Conservation (phyloP, 441 rosid genomes). For the Sinapis alba region DNA sequence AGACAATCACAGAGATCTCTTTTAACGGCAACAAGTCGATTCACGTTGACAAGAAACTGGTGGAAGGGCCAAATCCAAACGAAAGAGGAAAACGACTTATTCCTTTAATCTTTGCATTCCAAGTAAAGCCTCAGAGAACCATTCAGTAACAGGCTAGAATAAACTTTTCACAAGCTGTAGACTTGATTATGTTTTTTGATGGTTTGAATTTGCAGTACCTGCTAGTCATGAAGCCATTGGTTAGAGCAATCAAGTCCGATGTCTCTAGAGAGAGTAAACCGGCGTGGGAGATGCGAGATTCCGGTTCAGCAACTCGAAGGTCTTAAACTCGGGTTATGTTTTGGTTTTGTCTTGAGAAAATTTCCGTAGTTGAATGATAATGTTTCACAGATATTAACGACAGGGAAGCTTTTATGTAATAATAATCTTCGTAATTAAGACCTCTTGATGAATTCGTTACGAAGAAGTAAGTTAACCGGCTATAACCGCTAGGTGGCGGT, state of each 20-base stretch:
- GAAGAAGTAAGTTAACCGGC: background rate
- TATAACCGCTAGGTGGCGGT: background rate
- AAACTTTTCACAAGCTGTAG: background rate
- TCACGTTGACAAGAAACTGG: conserved; percentile 52
- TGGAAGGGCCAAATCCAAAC: conserved; percentile 58
- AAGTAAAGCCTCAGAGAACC: conserved; percentile 42
- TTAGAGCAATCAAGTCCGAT: conserved; percentile 50
- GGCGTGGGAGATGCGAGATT: conserved; percentile 52
- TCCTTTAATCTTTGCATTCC: conserved; percentile 49
- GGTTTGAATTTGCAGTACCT: conserved; percentile 38
- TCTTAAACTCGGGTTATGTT: conserved; percentile 25
- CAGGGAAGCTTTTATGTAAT: background rate
- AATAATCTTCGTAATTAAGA: conserved; percentile 10
- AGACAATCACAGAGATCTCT: conserved; percentile 45
- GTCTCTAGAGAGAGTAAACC: conserved; percentile 45
- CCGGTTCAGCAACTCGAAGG: conserved; percentile 37
- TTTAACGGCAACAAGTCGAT: conserved; percentile 46
- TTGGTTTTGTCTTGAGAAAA: conserved; percentile 20
- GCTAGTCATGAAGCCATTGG: conserved; percentile 47
- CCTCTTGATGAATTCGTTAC: background rate
- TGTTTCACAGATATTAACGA: background rate
- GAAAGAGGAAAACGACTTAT: conserved; percentile 49
- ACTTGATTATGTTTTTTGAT: background rate
- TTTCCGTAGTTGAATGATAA: conserved; percentile 8
- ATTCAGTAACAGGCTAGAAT: background rate